These are phyloP conservation scores for Chlorella sp. DNA, from an alignment of 139 green algal genomes.

Conservation along the genomic window DNA sequence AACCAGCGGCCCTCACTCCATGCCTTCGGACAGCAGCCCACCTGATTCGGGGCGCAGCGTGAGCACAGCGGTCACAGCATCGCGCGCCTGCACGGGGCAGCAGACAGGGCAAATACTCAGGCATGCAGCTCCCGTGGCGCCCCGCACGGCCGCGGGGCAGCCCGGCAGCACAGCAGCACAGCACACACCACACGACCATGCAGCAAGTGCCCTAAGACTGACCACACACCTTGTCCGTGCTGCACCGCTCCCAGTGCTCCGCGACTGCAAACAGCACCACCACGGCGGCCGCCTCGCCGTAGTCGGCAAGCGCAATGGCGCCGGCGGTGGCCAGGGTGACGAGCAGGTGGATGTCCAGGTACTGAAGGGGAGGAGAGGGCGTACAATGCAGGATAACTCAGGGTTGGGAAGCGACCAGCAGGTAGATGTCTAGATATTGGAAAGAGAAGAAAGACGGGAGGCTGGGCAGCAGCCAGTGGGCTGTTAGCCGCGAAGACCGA, in stretches of 20 bases:
- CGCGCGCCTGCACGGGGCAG: constrained; percentile 2
- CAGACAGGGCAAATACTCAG: no score
- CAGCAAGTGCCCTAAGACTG: neutral
- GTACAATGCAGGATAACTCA: no score
- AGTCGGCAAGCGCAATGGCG: constrained; percentile 64
- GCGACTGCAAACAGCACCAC: constrained; percentile 72
- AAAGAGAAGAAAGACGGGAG: no score
- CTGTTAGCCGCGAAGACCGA: no score
- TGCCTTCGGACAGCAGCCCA: neutral
- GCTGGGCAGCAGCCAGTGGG: no score
- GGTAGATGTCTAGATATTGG: no score
- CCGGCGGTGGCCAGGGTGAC: constrained; percentile 53
- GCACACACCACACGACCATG: neutral
- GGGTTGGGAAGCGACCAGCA: no score
- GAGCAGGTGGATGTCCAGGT: constrained; percentile 71
- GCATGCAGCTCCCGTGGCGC: no score
- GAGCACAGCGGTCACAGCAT: constrained; percentile 47
- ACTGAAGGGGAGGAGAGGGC: neutral
- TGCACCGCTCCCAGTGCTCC: constrained; percentile 41
- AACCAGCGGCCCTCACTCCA: no score
- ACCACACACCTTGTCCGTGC: constrained; percentile 1
- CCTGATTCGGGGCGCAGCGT: constrained; percentile 41
- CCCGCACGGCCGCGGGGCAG: no score
- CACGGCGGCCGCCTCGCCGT: constrained; percentile 65
- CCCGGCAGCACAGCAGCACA: no score